phyloP scores from a whole-genome alignment of 1,139 yeast species.

The Waltiozyma sp. region DNA sequence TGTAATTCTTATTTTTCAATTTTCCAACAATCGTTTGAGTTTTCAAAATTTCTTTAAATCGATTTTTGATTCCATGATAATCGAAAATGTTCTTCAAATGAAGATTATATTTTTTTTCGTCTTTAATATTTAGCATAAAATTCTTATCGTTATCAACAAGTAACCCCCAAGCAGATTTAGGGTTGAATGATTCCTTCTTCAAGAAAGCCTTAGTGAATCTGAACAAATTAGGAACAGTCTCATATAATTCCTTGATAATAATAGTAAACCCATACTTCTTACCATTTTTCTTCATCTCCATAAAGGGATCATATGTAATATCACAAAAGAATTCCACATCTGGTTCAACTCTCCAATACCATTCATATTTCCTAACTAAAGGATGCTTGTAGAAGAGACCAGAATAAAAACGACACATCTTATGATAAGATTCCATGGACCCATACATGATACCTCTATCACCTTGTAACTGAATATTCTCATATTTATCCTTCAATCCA shows the following conservation, averaged over 20 bases:
- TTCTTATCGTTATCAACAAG: constrained; percentile 29
- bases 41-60: constrained; percentile 12
- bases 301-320: constrained; percentile 80
- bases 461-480: constrained; percentile 59
- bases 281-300: constrained; percentile 57
- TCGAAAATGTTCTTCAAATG: constrained; percentile 19
- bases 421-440: constrained; percentile 58
- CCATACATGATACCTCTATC: constrained; percentile 79
- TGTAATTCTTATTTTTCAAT: constrained; percentile 7
- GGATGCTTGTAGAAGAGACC: constrained; percentile 73
- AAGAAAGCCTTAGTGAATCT: constrained; percentile 59
- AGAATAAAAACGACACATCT: constrained; percentile 64
- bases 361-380: constrained; percentile 52
- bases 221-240: constrained; percentile 74
- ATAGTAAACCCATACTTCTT: constrained; percentile 82
- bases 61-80: constrained; percentile 6
- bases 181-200: constrained; percentile 31
- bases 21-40: constrained; percentile 7
- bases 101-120: constrained; percentile 13
- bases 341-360: constrained; percentile 96
- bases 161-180: constrained; percentile 49
- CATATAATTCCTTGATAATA: constrained; percentile 58
- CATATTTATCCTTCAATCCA: constrained; percentile 22
- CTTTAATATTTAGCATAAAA: constrained; percentile 19
- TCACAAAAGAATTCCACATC: constrained; percentile 84